A percentile compares a stretch with the other conserved stretches of the same genome.
Evolutionary conservation across 2,329 filamentous ascomycete genomes (phyloP).

Genomic region (Lomentospora prolificans): DNA sequence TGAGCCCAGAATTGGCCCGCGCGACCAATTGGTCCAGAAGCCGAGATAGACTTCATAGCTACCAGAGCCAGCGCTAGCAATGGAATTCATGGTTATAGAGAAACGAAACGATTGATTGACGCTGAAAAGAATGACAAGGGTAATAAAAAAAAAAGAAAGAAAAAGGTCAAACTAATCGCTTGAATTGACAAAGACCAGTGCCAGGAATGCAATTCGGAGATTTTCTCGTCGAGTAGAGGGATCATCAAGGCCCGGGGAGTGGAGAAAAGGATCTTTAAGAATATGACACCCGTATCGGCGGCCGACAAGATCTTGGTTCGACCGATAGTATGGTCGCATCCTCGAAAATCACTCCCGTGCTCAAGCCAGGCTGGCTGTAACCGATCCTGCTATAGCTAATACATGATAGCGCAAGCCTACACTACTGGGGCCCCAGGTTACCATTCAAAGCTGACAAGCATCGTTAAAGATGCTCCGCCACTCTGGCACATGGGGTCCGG

Average conservation of each 20-base stretch:
- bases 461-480: background rate
- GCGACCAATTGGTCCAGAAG: constrained; percentile 23
- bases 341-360: too few species aligned
- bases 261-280: too few species aligned
- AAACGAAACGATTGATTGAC: background rate
- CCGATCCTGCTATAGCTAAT: background rate
- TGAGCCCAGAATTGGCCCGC: constrained; percentile 19
- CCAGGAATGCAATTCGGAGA: too few species aligned
- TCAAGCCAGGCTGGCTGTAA: background rate
- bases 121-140: too few species aligned
- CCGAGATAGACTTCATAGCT: constrained; percentile 16
- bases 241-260: too few species aligned
- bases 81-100: background rate
- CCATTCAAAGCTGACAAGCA: background rate
- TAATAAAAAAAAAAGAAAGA: background rate
- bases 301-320: too few species aligned
- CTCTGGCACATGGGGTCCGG: background rate
- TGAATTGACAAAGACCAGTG: background rate
- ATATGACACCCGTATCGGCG: too few species aligned
- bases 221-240: too few species aligned
- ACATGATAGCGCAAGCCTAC: background rate
- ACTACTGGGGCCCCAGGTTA: background rate
- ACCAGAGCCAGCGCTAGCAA: background rate
- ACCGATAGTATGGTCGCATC: too few species aligned
- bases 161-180: background rate